Evolutionary conservation across 176 grass and related monocot genomes (phyloP).

Genomic region (Aegilops umbellulata): DNA sequence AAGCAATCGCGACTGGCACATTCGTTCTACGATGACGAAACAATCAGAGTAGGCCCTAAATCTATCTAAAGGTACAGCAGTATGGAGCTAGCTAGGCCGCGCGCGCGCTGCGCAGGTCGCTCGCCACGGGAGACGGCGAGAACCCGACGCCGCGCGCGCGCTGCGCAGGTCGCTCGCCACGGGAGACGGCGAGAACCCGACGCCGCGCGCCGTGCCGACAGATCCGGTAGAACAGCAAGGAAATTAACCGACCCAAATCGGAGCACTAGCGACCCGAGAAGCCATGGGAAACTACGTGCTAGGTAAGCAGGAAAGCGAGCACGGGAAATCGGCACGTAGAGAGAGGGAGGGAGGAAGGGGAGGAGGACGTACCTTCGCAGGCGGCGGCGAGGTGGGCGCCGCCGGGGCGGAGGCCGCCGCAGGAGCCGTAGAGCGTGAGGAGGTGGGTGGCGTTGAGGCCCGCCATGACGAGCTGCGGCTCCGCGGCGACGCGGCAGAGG

Average conservation of each 20-base stretch:
- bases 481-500: slow-evolving; percentile 27
- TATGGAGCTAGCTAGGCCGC: neutral
- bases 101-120: neutral
- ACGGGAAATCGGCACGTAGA: neutral
- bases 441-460: slow-evolving; percentile 32
- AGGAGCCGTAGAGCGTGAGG: slow-evolving; percentile 9
- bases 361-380: neutral
- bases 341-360: neutral
- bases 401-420: neutral
- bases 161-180: neutral
- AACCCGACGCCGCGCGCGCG: neutral
- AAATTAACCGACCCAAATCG: neutral
- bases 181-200: neutral
- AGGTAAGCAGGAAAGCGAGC: too few relatives aligned
- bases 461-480: slow-evolving; percentile 18
- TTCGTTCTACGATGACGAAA: neutral
- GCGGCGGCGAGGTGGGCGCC: slow-evolving; percentile 21
- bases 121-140: neutral
- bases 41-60: neutral
- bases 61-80: neutral
- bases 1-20: neutral
- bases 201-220: neutral
- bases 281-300: neutral
- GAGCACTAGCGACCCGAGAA: neutral
- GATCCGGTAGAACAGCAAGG: neutral